These are phyloP conservation scores for Tephrocybe rancida DNA, from an alignment of 768 basidiomycete genomes.

Conservation along the genomic window DNA sequence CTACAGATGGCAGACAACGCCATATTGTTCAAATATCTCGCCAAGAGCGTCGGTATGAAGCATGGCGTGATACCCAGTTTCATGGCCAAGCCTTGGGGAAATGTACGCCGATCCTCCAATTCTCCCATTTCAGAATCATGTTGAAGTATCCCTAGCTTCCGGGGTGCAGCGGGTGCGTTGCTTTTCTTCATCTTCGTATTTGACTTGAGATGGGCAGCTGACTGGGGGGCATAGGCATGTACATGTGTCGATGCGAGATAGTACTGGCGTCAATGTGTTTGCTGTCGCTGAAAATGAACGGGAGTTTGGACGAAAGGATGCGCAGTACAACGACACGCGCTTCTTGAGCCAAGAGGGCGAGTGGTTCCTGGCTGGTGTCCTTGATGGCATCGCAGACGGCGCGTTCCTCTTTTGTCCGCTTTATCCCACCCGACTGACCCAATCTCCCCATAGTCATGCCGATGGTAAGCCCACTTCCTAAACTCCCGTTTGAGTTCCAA, in stretches of 20 bases:
- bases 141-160: conserved; percentile 61
- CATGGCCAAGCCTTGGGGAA: conserved; percentile 97
- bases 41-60: conserved; percentile 91
- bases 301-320: conserved; percentile 64
- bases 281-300: conserved; percentile 66
- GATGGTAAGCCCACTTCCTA: conserved; percentile 47
- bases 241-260: conserved; percentile 83
- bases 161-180: conserved; percentile 85
- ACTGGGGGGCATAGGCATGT: conserved; percentile 61
- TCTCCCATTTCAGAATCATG: background rate
- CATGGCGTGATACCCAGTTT: conserved; percentile 91
- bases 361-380: conserved; percentile 91
- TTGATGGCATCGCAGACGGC: conserved; percentile 92
- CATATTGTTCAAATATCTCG: conserved; percentile 87
- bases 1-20: conserved; percentile 90
- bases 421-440: background rate
- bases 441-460: conserved; percentile 66
- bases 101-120: conserved; percentile 51
- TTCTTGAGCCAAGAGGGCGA: conserved; percentile 84
- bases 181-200: background rate
- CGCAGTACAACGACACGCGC: conserved; percentile 80
- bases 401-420: conserved; percentile 22
- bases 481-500: background rate
- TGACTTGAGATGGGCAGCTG: background rate
- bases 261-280: conserved; percentile 76